phyloP scores from a whole-genome alignment of 2,329 filamentous ascomycete genomes.

The Chrysosporium queenslandicum region DNA sequence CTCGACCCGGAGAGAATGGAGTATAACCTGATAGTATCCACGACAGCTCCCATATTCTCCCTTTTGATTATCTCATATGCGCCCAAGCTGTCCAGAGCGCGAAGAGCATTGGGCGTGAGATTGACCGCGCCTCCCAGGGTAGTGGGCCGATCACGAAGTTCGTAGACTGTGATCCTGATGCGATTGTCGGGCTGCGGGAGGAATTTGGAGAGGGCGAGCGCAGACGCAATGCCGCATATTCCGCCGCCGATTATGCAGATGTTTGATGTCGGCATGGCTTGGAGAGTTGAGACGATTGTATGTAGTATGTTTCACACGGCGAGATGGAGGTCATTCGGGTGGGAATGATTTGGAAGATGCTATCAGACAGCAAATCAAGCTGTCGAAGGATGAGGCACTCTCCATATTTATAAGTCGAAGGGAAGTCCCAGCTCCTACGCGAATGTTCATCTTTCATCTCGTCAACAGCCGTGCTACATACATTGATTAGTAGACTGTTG shows the following conservation, averaged over 20 bases:
- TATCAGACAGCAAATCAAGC: no score
- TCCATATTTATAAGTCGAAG: no score
- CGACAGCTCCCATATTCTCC: neutral
- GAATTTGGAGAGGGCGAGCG: conserved; percentile 17
- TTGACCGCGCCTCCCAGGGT: conserved; percentile 26
- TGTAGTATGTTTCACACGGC: no score
- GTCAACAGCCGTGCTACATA: no score
- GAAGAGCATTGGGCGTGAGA: conserved; percentile 26
- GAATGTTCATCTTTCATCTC: no score
- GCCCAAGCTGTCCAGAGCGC: conserved; percentile 23
- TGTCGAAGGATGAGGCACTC: no score
- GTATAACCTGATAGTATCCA: neutral
- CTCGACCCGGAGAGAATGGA: neutral
- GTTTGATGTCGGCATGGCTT: neutral
- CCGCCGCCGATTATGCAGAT: conserved; percentile 20
- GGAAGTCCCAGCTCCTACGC: no score
- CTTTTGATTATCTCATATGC: conserved; percentile 40
- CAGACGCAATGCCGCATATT: conserved; percentile 19
- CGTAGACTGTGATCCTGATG: conserved; percentile 21
- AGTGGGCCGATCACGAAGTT: conserved; percentile 24
- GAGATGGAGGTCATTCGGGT: no score
- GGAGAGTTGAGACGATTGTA: neutral
- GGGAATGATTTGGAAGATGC: no score
- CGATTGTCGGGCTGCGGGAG: conserved; percentile 12
- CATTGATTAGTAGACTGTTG: no score